Conservation (phyloP, 2,329 filamentous ascomycete genomes). For the Fusarium poae region DNA sequence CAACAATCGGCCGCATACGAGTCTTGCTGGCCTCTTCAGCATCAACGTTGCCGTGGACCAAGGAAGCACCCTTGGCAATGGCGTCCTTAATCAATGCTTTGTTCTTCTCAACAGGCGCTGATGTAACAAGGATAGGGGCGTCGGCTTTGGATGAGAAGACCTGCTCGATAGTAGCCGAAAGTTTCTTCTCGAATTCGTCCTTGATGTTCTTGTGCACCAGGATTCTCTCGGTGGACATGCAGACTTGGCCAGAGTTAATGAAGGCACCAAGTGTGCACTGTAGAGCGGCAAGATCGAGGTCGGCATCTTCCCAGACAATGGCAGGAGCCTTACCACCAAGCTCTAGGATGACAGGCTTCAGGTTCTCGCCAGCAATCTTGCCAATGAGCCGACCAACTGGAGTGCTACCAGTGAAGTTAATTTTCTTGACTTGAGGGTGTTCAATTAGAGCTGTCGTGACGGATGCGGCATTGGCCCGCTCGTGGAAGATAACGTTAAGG, state of each 20-base stretch:
- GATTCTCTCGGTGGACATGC: conserved; percentile 87
- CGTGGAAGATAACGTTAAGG: conserved; percentile 77
- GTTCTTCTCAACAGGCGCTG: conserved; percentile 74
- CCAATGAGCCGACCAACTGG: conserved; percentile 80
- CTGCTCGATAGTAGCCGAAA: conserved; percentile 56
- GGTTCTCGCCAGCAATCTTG: conserved; percentile 74
- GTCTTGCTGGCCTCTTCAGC: conserved; percentile 52
- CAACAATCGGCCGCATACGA: conserved; percentile 73
- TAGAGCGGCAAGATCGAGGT: conserved; percentile 77
- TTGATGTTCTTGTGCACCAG: conserved; percentile 65
- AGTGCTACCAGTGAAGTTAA: conserved; percentile 89
- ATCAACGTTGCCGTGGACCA: conserved; percentile 58
- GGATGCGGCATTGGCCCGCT: conserved; percentile 73
- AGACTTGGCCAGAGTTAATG: conserved; percentile 82
- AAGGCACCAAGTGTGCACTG: conserved; percentile 79
- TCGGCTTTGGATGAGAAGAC: conserved; percentile 70
- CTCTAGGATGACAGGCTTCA: conserved; percentile 86
- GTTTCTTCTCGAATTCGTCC: conserved; percentile 60
- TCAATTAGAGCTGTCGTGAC: conserved; percentile 77
- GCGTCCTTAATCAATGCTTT: conserved; percentile 76
- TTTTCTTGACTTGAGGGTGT: conserved; percentile 76
- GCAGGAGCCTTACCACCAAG: conserved; percentile 85
- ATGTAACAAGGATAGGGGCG: conserved; percentile 76
- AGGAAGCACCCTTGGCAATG: conserved; percentile 72
- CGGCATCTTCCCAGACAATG: conserved; percentile 84